Conservation (phyloP, 805 yeast species). For the Saccharomycopsis javanensis region DNA sequence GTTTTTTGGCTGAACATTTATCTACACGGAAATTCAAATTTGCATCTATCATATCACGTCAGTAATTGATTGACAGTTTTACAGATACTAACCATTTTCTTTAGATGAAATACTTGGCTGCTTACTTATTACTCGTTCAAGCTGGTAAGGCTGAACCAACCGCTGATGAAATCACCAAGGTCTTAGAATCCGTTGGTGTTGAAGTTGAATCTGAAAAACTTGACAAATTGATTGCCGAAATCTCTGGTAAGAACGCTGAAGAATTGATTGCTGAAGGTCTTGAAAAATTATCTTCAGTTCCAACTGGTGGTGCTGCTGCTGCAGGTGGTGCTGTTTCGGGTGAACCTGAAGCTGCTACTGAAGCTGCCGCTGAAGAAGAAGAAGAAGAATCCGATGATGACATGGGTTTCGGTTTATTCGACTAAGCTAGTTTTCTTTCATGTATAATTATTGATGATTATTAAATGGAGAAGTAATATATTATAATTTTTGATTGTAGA, state of each 20-base stretch:
- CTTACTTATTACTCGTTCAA: constrained; percentile 81
- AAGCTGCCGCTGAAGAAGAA: constrained; percentile 47
- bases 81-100: constrained; percentile 6
- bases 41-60: too few species aligned
- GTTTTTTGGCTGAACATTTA: too few species aligned
- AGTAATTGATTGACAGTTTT: too few species aligned
- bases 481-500: constrained; percentile 1
- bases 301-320: constrained; percentile 75
- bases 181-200: constrained; percentile 67
- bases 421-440: constrained; percentile 28
- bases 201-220: constrained; percentile 75
- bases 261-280: constrained; percentile 75
- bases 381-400: constrained; percentile 46
- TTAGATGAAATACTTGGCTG: constrained; percentile 82
- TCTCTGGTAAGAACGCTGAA: constrained; percentile 66
- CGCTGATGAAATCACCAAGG: constrained; percentile 62
- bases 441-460: constrained; percentile 1
- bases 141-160: constrained; percentile 82
- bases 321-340: constrained; percentile 47
- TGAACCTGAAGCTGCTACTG: constrained; percentile 46
- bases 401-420: constrained; percentile 77
- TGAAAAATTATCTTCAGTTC: constrained; percentile 71
- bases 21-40: too few species aligned
- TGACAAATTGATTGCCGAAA: constrained; percentile 58
- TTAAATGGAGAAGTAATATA: constrained; percentile 3